These are phyloP conservation scores for Capronia coronata DNA, from an alignment of 2,329 filamentous ascomycete species.

Conservation along the genomic window DNA sequence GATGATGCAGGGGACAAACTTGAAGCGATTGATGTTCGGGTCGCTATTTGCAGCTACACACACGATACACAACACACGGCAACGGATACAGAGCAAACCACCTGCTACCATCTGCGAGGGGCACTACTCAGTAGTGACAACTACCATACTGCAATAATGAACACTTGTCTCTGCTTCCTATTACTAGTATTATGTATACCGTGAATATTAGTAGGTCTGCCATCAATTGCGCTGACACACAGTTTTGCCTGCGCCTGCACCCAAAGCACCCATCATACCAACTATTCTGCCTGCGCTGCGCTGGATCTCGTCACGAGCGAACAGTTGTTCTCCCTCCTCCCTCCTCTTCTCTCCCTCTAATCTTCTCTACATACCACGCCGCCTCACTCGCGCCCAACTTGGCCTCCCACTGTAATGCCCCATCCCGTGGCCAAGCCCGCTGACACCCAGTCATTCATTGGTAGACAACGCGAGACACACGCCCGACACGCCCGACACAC, in stretches of 20 bases:
- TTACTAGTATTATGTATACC: too few species aligned
- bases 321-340: neutral
- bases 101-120: too few species aligned
- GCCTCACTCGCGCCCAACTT: neutral
- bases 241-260: too few species aligned
- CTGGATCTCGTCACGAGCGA: neutral
- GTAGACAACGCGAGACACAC: conserved; percentile 17
- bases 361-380: neutral
- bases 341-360: neutral
- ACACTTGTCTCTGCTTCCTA: too few species aligned
- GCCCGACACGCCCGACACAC: conserved; percentile 25
- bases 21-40: too few species aligned
- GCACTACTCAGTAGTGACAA: too few species aligned
- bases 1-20: neutral
- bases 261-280: too few species aligned
- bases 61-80: too few species aligned
- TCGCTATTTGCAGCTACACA: neutral
- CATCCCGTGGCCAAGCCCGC: neutral
- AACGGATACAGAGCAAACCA: too few species aligned
- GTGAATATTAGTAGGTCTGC: too few species aligned
- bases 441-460: conserved; percentile 4
- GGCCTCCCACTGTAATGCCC: neutral
- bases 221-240: neutral
- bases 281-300: neutral
- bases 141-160: too few species aligned